These are phyloP conservation scores for Aspergillus tamarii DNA, from an alignment of 2,329 filamentous ascomycete genomes.

Conservation along the genomic window DNA sequence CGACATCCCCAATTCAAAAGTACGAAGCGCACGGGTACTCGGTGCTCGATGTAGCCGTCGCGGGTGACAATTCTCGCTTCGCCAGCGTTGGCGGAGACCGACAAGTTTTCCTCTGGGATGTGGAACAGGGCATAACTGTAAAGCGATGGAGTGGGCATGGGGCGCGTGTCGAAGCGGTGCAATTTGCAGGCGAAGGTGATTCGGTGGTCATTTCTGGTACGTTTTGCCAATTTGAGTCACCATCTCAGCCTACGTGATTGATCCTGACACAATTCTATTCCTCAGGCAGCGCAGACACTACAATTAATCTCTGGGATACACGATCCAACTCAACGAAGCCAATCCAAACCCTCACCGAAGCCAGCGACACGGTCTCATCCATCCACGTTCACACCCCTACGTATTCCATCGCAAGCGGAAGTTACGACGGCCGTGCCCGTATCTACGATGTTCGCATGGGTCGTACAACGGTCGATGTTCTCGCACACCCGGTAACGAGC, in stretches of 20 bases:
- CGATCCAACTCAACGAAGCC: conserved; percentile 46
- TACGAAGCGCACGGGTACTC: conserved; percentile 92
- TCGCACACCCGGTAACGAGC: conserved; percentile 72
- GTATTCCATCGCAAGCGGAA: conserved; percentile 67
- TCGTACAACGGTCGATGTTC: conserved; percentile 68
- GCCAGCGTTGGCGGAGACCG: conserved; percentile 88
- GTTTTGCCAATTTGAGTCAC: background rate
- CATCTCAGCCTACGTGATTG: background rate
- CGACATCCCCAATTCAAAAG: conserved; percentile 72
- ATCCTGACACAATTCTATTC: conserved; percentile 6
- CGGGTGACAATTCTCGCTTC: conserved; percentile 78
- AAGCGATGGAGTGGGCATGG: conserved; percentile 74
- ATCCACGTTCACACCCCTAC: conserved; percentile 43
- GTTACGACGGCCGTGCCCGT: conserved; percentile 81
- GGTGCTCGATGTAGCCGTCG: conserved; percentile 77
- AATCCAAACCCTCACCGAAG: conserved; percentile 47
- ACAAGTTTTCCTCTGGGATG: conserved; percentile 92
- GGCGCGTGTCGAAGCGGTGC: conserved; percentile 75
- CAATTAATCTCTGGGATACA: conserved; percentile 47
- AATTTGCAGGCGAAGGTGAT: conserved; percentile 77
- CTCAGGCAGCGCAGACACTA: conserved; percentile 48
- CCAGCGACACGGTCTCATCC: conserved; percentile 45
- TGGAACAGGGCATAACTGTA: conserved; percentile 75
- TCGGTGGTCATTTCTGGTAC: conserved; percentile 67
- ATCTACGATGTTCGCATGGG: conserved; percentile 84